Evolutionary conservation across 1,284 basidiomycete species (phyloP), one percentile per base, ranked within the genome.

Genomic region (Fomes fomentarius): DNA sequence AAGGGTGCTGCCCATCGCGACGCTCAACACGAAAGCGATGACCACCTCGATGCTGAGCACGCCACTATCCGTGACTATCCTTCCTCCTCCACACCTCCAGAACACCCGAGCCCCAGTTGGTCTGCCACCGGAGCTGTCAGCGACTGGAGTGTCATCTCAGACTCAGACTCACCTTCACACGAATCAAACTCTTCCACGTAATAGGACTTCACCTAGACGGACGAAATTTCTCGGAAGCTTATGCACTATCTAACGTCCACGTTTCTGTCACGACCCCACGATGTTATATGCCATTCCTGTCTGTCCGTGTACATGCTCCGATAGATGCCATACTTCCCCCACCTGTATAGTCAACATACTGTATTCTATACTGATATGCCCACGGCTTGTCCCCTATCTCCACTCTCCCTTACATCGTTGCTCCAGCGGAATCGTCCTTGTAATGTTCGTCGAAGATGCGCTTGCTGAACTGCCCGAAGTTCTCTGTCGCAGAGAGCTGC

Each of bases 381-480:
- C 8, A 33, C 37, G 15, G 26, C 19, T 41, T 19, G 52, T 51
- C 58, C 47, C 48, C 44, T 59, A 49, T 34, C 48, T 8, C 30
- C 2, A 5, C 14, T 11, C 25, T 30, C 41, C 52, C 30, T 50
- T 56, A 68, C 62, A 65, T 66, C 47, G 59, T 55, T 39, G 60
- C 47, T 14, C 42, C 56, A 6, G 58, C 38, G 11, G 53, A 37
- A 30, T 65, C 61, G 47, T 68, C 67, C 52, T 76, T 72, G 66
- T 95, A 96, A 76, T 96, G 94, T 65, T 89, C 79, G 55, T 82
- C 80, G 59, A 96, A 86, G 24, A 95, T 81, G 56, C 83, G 78
- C 69, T 93, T 91, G 64, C 91, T 93, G 72, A 97, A 97, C 60
- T 87, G 79, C 1, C 94, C 95, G 66, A 96, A 98, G 19, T 91